Base-by-base conservation (phyloP, 129 eudicot species). In the Tagetes erecta region DNA sequence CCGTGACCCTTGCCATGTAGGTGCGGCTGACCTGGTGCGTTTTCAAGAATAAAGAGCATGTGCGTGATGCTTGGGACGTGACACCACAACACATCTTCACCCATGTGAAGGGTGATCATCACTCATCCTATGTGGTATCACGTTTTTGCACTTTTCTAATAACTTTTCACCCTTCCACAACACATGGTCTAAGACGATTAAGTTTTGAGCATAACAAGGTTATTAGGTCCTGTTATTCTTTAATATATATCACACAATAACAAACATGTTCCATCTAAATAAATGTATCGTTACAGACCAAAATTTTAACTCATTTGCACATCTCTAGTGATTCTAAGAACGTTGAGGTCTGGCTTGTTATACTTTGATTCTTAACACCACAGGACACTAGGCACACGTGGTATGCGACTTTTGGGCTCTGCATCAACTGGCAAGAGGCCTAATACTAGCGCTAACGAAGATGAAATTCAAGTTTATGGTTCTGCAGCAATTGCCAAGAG, bases 401-500 rank as follows among this genome's bases (percentile, higher is more conserved):
- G 78, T 55, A 64, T 64, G 72, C 78, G 78, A 52, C 50, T 79
- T 20, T 79, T 71, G 34, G 73, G 78, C 11, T 72, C 78, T 14
- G 62, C 68, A 42, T 71, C 82, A 45, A 13, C 55, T 58, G 70
- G 70, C 42, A 77, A 77, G 41, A 72, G 50, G 40, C 13, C 11
- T 44, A 64, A 79, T 34, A 13, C 0, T 59, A 40, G 53, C 2
- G 45, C 58, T 13, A 6, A 14, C n/a, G 72, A 71, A 36, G 13
- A 34, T 38, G 87, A 50, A 39, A 30, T 35, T 36, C 75, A 77
- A 75, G 71, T 60, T 62, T 73, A 73, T 71, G 11, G 36, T 53
- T 76, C 83, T 55, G 78, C 80, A 71, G 75, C 75, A 62, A 84
- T 82, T 68, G 57, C 57, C 60, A 82, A 76, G 68, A 69, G 83